These are phyloP conservation scores for Acorus gramineus DNA, from an alignment of 106 monocot species.

Conservation along the genomic window DNA sequence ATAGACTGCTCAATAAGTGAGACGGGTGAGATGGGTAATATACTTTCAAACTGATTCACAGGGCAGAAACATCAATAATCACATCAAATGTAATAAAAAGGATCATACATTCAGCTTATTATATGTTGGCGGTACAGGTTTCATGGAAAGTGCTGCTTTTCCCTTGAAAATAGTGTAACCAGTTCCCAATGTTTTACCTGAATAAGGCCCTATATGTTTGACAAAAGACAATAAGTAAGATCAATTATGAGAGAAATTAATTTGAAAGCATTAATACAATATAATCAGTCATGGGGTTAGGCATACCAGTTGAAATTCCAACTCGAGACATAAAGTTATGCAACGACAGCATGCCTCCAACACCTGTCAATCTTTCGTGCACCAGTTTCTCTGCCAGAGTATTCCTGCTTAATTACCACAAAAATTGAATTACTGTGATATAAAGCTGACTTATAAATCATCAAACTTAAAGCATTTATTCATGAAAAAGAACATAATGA, in stretches of 20 bases:
- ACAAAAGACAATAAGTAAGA: slow-evolving; percentile 3
- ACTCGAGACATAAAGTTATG: slow-evolving; percentile 11
- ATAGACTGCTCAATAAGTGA: slow-evolving; percentile 34
- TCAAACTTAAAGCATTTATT: no score
- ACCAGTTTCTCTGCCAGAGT: background rate
- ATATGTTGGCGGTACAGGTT: slow-evolving; percentile 57
- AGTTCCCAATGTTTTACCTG: slow-evolving; percentile 21
- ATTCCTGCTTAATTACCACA: slow-evolving; percentile 3
- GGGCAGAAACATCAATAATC: background rate
- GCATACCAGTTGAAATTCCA: slow-evolving; percentile 22
- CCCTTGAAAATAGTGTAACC: slow-evolving; percentile 70
- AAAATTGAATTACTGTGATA: no score
- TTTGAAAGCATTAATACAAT: background rate
- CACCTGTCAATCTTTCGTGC: background rate
- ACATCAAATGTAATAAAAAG: background rate
- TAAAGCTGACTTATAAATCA: no score
- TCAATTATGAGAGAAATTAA: background rate
- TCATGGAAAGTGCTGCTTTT: slow-evolving; percentile 60
- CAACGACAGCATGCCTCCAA: slow-evolving; percentile 15
- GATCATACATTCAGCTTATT: slow-evolving; percentile 39
- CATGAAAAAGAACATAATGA: no score
- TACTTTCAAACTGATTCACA: background rate
- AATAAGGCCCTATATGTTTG: slow-evolving; percentile 20
- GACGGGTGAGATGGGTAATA: background rate
- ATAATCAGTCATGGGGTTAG: slow-evolving; percentile 5